Base-by-base conservation (phyloP, 2,329 filamentous ascomycete species). In the Ophiostoma sp. region DNA sequence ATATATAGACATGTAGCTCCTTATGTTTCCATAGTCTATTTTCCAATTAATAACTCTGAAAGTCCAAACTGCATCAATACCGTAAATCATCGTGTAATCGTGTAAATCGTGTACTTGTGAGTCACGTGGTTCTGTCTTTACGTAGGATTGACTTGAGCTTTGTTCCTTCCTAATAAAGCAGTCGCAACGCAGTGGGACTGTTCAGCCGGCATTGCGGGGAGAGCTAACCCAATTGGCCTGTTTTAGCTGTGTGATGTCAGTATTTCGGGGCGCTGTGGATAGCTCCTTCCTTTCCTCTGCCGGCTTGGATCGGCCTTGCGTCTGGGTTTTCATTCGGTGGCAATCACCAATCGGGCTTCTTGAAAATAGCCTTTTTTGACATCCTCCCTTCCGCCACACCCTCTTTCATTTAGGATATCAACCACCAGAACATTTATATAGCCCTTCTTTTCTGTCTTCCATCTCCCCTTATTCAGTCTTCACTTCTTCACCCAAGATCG, bases 251-350 rank as follows among this genome's bases (percentile, higher is more conserved):
- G 55, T 60, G 55, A 60, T 60, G 55, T 60, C 55, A 52, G 49
- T 52, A 60, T 18, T 38, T 60, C 38, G 27, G 12, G n/a, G 52
- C 52, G 36, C 55, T 60, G 55, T 60, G 55, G 55, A 60, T 36
- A 55, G 49, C 49, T 55, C 49, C 18, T 55, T 27, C 49, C 49
- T 27, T 27, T 27, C 27, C 27, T 27, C 49, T 55, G n/a, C 49
- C 49, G 49, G 49, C 49, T 55, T 55, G 49, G 49, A 55, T 55
- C 49, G 49, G 49, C 49, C 49, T 55, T 55, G 27, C 55, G 55
- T 36, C 55, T 60, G 55, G 55, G 27, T 60, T 60, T 60, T 60
- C 55, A 38, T 60, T 38, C 27, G 27, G 27, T 60, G 55, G 55
- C 55, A 60, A 55, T 55, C n/a, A 36, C 49, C 49, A 55, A 55